Conservation (phyloP, 495 filamentous ascomycete genomes). For the Lepidopterella palustris region DNA sequence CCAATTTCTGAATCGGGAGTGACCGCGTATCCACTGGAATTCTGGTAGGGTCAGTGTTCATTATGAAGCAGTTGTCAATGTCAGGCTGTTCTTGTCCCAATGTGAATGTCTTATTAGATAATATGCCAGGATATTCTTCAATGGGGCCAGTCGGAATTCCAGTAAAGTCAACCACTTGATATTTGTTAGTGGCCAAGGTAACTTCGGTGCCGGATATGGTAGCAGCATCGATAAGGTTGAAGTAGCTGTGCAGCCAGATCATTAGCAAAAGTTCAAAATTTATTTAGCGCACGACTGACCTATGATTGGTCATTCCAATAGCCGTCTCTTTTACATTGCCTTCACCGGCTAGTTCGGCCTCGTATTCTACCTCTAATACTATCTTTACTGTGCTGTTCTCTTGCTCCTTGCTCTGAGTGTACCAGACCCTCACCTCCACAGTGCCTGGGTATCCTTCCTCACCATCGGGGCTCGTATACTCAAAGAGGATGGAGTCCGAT, state of each 20-base stretch:
- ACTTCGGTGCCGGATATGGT: conserved; percentile 71
- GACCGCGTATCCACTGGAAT: conserved; percentile 73
- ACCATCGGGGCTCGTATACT: conserved; percentile 61
- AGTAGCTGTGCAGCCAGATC: conserved; percentile 58
- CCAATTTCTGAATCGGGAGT: conserved; percentile 55
- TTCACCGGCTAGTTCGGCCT: conserved; percentile 71
- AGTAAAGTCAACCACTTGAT: conserved; percentile 66
- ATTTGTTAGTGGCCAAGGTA: conserved; percentile 60
- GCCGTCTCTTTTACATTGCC: conserved; percentile 67
- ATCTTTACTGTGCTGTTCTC: conserved; percentile 50
- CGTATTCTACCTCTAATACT: conserved; percentile 78
- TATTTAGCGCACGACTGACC: conserved; percentile 45
- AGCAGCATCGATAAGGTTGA: conserved; percentile 66
- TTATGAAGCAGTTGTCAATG: conserved; percentile 87
- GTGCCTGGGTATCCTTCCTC: conserved; percentile 86
- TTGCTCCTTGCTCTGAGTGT: conserved; percentile 64
- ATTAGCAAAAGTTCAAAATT: neutral
- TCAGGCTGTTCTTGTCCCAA: conserved; percentile 60
- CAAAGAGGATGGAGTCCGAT: conserved; percentile 70
- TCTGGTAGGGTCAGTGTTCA: conserved; percentile 53
- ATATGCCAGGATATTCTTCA: conserved; percentile 52
- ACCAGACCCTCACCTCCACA: conserved; percentile 70
- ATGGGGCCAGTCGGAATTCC: conserved; percentile 43
- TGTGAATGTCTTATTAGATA: conserved; percentile 57
- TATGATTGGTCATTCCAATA: conserved; percentile 90